These are phyloP conservation scores for Leptomonas seymouri DNA, from an alignment of 208 protist species.

Conservation along the genomic window DNA sequence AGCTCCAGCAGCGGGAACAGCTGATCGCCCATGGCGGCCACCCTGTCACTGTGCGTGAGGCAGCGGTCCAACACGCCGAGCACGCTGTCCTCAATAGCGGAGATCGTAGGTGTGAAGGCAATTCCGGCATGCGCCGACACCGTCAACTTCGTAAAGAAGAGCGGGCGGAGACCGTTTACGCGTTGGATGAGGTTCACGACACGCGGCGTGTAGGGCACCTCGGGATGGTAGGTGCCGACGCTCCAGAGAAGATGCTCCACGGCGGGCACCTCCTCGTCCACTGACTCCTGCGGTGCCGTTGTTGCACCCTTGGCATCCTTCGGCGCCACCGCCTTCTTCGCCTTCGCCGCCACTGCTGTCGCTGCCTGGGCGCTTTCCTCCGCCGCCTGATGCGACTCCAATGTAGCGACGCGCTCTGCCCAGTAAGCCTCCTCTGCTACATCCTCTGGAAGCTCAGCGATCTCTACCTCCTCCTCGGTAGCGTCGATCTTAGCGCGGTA, in stretches of 20 bases:
- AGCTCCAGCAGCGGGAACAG: constrained; percentile 91
- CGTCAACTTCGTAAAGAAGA: constrained; percentile 87
- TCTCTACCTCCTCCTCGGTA: constrained; percentile 29
- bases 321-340: constrained; percentile 26
- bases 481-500: constrained; percentile 45
- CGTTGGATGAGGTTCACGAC: constrained; percentile 76
- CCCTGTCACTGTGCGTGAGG: constrained; percentile 71
- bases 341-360: constrained; percentile 15
- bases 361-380: constrained; percentile 4
- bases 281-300: constrained; percentile 11
- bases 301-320: constrained; percentile 18
- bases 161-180: constrained; percentile 73
- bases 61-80: constrained; percentile 73
- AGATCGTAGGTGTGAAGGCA: constrained; percentile 68
- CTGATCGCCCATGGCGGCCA: constrained; percentile 90
- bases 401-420: constrained; percentile 41
- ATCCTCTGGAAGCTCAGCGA: constrained; percentile 76
- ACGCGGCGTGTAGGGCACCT: constrained; percentile 62
- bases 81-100: constrained; percentile 67
- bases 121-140: constrained; percentile 40
- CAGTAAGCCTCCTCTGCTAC: constrained; percentile 69
- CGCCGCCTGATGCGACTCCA: constrained; percentile 21
- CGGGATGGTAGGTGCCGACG: constrained; percentile 51
- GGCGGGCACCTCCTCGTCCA: constrained; percentile 13
- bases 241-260: constrained; percentile 58